Evolutionary conservation across 768 basidiomycete species (phyloP).

Genomic region (Sarcodon sp.): DNA sequence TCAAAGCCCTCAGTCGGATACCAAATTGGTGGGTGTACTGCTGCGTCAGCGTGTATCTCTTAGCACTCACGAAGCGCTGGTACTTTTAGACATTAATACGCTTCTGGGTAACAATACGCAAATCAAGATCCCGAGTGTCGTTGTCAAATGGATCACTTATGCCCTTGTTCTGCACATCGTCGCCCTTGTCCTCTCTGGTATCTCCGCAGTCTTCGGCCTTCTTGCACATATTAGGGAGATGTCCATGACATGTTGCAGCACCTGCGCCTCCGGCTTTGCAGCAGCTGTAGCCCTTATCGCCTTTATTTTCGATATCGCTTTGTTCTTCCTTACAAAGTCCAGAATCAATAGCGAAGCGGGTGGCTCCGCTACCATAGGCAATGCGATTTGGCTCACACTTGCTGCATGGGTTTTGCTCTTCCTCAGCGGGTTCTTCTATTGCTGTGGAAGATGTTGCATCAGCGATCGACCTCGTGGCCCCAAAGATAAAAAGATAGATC

Average conservation of each 20-base stretch:
- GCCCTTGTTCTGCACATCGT: conserved; percentile 86
- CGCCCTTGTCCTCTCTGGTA: conserved; percentile 62
- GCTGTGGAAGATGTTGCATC: conserved; percentile 79
- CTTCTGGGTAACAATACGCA: conserved; percentile 57
- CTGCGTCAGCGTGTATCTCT: neutral
- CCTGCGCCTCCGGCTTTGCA: conserved; percentile 70
- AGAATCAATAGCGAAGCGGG: conserved; percentile 66
- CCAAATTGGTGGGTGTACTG: conserved; percentile 52
- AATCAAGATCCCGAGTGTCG: conserved; percentile 67
- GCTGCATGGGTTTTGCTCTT: conserved; percentile 78
- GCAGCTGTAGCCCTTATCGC: conserved; percentile 71
- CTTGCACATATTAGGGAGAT: conserved; percentile 82
- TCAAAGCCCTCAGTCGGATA: conserved; percentile 79
- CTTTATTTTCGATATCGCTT: conserved; percentile 84
- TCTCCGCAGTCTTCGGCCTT: conserved; percentile 70
- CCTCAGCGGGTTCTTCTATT: conserved; percentile 84
- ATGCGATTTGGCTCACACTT: conserved; percentile 84
- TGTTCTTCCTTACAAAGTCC: conserved; percentile 83
- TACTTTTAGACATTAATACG: conserved; percentile 59
- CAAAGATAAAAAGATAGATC: conserved; percentile 20
- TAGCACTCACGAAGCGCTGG: neutral
- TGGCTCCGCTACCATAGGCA: conserved; percentile 73
- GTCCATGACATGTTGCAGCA: conserved; percentile 75
- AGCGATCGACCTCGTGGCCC: conserved; percentile 28
- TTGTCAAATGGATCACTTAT: conserved; percentile 94